phyloP scores from a whole-genome alignment of 1,284 basidiomycete species.

The Apiotrichum sp. region DNA sequence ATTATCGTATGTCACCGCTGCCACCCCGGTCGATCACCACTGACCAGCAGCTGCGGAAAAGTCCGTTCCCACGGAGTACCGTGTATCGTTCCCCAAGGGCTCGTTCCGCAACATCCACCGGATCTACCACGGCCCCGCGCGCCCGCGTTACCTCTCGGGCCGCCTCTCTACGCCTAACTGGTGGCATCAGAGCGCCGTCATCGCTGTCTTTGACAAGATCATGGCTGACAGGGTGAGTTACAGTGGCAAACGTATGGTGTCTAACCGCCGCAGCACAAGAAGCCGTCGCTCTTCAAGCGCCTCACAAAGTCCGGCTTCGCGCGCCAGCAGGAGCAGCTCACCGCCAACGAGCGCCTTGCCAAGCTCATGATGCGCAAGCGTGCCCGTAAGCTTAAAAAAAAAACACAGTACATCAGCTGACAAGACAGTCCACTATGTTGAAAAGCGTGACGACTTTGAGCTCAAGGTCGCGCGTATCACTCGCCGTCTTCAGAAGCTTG shows the following conservation, averaged over 20 bases:
- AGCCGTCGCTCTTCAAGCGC: conserved; percentile 78
- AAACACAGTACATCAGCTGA: too few relatives aligned
- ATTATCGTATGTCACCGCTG: conserved; percentile 21
- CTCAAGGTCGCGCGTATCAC: conserved; percentile 56
- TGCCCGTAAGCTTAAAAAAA: too few relatives aligned
- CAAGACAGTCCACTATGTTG: conserved; percentile 84
- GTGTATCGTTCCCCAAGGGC: conserved; percentile 89
- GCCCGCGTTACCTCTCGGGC: conserved; percentile 36
- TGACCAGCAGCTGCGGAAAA: conserved; percentile 6
- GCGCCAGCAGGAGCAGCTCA: conserved; percentile 67
- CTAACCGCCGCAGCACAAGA: conserved; percentile 61
- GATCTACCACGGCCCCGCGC: conserved; percentile 23
- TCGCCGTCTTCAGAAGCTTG: conserved; percentile 46
- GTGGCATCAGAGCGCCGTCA: conserved; percentile 85
- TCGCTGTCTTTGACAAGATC: conserved; percentile 81
- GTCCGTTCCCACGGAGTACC: conserved; percentile 62
- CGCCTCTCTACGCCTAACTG: conserved; percentile 78
- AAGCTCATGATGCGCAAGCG: conserved; percentile 68
- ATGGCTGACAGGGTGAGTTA: conserved; percentile 69
- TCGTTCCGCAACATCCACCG: conserved; percentile 47
- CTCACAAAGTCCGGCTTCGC: conserved; percentile 61
- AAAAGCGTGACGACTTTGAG: conserved; percentile 83
- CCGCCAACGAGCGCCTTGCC: conserved; percentile 70
- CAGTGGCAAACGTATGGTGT: neutral
- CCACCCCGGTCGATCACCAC: neutral